Percentiles rank a stretch among this genome's conserved stretches.
Conservation (phyloP, 2,329 filamentous ascomycete species). For the Nannizziopsis barbatae region DNA sequence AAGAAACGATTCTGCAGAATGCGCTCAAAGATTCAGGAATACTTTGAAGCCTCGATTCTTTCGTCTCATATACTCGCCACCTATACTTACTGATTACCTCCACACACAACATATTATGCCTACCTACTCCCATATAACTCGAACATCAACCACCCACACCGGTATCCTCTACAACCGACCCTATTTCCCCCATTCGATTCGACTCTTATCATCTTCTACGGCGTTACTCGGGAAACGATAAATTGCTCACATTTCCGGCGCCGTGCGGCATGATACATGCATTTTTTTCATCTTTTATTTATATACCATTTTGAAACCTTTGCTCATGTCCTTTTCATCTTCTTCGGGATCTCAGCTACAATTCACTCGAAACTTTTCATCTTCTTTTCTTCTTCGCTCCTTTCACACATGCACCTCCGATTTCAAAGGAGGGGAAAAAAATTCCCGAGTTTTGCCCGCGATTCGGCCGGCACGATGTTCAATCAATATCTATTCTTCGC, state of each 20-base stretch:
- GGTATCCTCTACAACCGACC: background rate
- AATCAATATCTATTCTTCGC: background rate
- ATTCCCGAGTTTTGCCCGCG: background rate
- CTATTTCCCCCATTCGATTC: background rate
- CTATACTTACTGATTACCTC: background rate
- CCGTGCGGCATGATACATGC: constrained; percentile 8
- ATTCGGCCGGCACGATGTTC: too few relatives aligned
- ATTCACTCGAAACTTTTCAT: background rate
- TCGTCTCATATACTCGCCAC: background rate
- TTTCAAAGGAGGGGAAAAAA: too few relatives aligned
- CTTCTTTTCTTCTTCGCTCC: too few relatives aligned
- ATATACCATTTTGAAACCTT: background rate
- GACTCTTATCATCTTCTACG: background rate
- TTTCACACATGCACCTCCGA: too few relatives aligned
- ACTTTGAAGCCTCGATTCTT: constrained; percentile 45
- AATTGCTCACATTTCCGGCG: constrained; percentile 11
- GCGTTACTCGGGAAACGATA: constrained; percentile 7
- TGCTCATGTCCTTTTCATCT: background rate
- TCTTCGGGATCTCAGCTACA: background rate
- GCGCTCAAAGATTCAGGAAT: constrained; percentile 97
- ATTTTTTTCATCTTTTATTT: background rate
- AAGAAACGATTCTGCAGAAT: constrained; percentile 97
- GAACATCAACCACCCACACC: background rate
- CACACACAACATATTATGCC: background rate
- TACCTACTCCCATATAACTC: background rate